phyloP scores from a whole-genome alignment of 768 basidiomycete genomes.

The Clitopilus hobsonii region DNA sequence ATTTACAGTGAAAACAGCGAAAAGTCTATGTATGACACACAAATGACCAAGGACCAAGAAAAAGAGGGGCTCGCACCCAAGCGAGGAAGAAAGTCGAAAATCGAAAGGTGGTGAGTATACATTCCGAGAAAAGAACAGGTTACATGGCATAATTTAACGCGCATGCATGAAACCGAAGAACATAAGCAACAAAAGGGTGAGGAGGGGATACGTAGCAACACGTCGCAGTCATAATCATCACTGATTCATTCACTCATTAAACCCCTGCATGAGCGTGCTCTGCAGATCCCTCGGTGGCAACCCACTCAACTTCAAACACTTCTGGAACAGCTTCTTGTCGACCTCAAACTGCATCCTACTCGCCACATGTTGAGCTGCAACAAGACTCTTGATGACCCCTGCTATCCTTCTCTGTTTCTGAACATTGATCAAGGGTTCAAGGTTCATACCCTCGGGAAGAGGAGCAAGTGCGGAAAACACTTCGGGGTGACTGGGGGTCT shows the following conservation, averaged over 20 bases:
- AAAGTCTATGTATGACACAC: not conserved
- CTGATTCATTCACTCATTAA: not conserved
- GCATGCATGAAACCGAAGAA: slow-evolving; percentile 12
- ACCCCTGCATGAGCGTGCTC: not conserved
- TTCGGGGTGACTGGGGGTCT: slow-evolving; percentile 69
- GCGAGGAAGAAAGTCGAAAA: not conserved
- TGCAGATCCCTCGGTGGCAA: not conserved
- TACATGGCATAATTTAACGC: not conserved
- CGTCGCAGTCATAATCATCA: slow-evolving; percentile 16
- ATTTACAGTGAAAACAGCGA: not conserved
- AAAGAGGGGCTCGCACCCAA: not conserved
- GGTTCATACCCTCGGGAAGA: slow-evolving; percentile 70
- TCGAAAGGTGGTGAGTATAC: not conserved
- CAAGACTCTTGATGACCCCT: slow-evolving; percentile 72
- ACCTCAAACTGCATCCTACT: slow-evolving; percentile 63
- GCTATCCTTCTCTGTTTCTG: slow-evolving; percentile 85
- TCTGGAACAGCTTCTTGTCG: slow-evolving; percentile 75
- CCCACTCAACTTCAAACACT: slow-evolving; percentile 66
- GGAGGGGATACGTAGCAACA: no score
- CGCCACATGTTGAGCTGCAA: slow-evolving; percentile 80
- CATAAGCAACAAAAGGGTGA: slow-evolving; percentile 3
- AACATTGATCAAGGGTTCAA: slow-evolving; percentile 85
- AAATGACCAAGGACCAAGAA: slow-evolving; percentile 1
- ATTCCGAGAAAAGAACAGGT: not conserved
- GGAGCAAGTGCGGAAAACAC: slow-evolving; percentile 71